Percentiles rank a stretch among this genome's conserved stretches.
phyloP scores from a whole-genome alignment of 371 early-diverging fungal genomes.

The Mortierella sp. region DNA sequence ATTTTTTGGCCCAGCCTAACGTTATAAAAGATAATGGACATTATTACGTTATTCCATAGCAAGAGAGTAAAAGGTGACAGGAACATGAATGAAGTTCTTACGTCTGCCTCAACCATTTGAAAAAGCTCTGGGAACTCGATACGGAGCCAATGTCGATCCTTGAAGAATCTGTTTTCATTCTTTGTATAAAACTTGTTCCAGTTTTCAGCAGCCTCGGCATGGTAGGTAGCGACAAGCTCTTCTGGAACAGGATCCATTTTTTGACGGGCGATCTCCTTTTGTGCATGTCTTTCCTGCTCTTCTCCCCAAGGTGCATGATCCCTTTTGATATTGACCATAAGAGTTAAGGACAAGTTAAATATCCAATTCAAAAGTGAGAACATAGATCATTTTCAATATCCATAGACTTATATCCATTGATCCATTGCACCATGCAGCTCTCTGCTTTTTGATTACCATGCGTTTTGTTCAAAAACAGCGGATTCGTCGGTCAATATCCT shows the following conservation, averaged over 20 bases:
- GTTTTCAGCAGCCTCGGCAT: slow-evolving; percentile 47
- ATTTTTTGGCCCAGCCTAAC: slow-evolving; percentile 56
- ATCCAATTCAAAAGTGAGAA: too few species aligned
- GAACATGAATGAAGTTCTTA: slow-evolving; percentile 6
- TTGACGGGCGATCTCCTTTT: slow-evolving; percentile 47
- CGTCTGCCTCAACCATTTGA: slow-evolving; percentile 46
- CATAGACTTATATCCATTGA: not conserved
- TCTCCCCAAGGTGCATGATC: slow-evolving; percentile 88
- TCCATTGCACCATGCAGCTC: not conserved
- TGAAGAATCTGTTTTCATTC: slow-evolving; percentile 94
- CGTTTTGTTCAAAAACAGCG: slow-evolving; percentile 81
- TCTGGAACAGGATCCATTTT: slow-evolving; percentile 31
- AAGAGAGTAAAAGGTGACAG: too few species aligned
- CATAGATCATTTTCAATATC: too few species aligned
- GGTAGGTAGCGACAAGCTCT: slow-evolving; percentile 44
- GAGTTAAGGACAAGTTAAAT: not conserved
- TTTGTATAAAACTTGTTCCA: slow-evolving; percentile 91
- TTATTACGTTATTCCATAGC: too few species aligned
- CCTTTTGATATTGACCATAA: slow-evolving; percentile 57
- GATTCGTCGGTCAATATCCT: slow-evolving; percentile 70
- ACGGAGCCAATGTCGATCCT: slow-evolving; percentile 97
- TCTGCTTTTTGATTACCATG: slow-evolving; percentile 70
- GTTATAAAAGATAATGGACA: not conserved
- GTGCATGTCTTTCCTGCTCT: slow-evolving; percentile 69
- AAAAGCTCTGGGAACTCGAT: slow-evolving; percentile 92